Percentiles rank a stretch among this genome's conserved stretches.
Evolutionary conservation across 2,329 filamentous ascomycete genomes (phyloP).

Genomic region (Apiospora pterosperma): DNA sequence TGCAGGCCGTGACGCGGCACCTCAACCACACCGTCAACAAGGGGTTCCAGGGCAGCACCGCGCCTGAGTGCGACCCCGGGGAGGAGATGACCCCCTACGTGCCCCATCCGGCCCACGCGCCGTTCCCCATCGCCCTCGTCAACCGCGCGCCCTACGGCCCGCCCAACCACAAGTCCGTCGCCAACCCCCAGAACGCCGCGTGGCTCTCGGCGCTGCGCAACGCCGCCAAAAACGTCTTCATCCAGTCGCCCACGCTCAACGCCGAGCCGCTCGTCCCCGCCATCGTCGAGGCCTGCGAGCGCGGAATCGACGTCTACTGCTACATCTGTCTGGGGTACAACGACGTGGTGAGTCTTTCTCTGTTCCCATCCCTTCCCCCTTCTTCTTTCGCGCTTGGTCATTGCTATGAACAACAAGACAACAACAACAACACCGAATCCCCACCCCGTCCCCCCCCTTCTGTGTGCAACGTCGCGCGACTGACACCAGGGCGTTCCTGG

Average conservation of each 20-base stretch:
- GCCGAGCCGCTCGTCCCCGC: constrained; percentile 64
- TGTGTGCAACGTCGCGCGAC: background rate
- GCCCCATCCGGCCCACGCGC: constrained; percentile 45
- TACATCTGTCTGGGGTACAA: constrained; percentile 80
- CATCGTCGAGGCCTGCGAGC: constrained; percentile 59
- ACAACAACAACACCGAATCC: too few species aligned
- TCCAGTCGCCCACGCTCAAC: constrained; percentile 76
- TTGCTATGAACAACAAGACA: too few species aligned
- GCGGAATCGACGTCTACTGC: constrained; percentile 65
- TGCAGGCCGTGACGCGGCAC: constrained; percentile 60
- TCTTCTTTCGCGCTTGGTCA: background rate
- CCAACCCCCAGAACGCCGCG: constrained; percentile 71
- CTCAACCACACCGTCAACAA: constrained; percentile 60
- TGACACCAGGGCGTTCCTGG: background rate
- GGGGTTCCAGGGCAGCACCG: constrained; percentile 43
- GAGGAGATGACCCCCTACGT: constrained; percentile 67
- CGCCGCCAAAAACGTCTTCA: constrained; percentile 64
- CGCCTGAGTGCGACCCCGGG: constrained; percentile 48
- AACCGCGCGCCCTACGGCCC: constrained; percentile 65
- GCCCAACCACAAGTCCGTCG: constrained; percentile 56
- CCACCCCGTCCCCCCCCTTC: background rate
- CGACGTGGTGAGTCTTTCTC: constrained; percentile 48
- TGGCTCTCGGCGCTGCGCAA: constrained; percentile 69
- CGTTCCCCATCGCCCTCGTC: constrained; percentile 69
- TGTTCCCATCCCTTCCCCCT: background rate